These are phyloP conservation scores for Cucurbita ficifolia DNA, from an alignment of 306 rosid genomes.

Conservation along the genomic window DNA sequence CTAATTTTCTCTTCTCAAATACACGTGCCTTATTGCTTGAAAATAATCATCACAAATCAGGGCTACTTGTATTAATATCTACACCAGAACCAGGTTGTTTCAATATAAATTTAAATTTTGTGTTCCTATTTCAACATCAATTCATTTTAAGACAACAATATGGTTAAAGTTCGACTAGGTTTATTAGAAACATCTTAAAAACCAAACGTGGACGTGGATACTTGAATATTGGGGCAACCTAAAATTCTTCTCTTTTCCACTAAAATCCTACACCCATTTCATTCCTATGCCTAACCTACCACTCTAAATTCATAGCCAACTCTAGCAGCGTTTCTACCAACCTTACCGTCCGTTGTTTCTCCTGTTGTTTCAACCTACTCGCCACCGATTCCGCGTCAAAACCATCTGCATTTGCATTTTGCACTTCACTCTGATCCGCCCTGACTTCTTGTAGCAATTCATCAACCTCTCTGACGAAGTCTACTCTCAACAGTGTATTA, in stretches of 20 bases:
- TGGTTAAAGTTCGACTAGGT: too few relatives aligned
- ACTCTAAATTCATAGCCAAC: conserved; percentile 51
- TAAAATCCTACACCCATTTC: neutral
- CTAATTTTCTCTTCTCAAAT: neutral
- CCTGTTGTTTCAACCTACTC: conserved; percentile 66
- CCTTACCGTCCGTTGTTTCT: conserved; percentile 56
- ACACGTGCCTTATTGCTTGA: neutral
- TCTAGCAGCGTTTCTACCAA: conserved; percentile 70
- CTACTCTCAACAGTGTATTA: conserved; percentile 57
- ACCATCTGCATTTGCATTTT: conserved; percentile 20
- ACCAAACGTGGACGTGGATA: too few relatives aligned
- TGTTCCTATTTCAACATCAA: too few relatives aligned
- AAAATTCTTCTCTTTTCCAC: neutral
- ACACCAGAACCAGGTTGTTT: too few relatives aligned
- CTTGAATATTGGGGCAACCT: neutral
- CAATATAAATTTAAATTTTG: too few relatives aligned
- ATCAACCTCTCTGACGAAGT: conserved; percentile 85
- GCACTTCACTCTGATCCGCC: conserved; percentile 22
- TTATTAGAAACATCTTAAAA: too few relatives aligned
- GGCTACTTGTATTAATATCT: neutral
- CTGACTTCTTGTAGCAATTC: conserved; percentile 67
- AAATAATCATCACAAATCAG: neutral
- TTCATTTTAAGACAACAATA: too few relatives aligned
- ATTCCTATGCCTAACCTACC: conserved; percentile 22
- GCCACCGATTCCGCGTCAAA: conserved; percentile 77